These are phyloP conservation scores for Pythium myriotylum DNA, from an alignment of 352 stramenopile species.

Conservation along the genomic window DNA sequence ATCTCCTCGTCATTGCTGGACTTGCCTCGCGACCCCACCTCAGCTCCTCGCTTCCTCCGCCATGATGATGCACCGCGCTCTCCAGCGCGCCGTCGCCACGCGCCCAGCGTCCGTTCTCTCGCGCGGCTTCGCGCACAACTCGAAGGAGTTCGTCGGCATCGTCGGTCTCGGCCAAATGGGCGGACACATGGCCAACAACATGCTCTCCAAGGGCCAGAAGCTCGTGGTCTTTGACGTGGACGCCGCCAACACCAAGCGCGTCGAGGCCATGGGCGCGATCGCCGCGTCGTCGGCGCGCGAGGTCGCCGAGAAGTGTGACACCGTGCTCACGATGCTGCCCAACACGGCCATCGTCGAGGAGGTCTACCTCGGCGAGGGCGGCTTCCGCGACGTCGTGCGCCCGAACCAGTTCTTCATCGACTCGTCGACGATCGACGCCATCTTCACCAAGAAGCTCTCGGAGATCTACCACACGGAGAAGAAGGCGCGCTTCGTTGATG, in stretches of 20 bases:
- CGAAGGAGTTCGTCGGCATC: conserved; percentile 75
- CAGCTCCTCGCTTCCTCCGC: neutral
- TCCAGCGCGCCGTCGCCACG: conserved; percentile 5
- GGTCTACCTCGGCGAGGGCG: conserved; percentile 65
- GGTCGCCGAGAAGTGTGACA: conserved; percentile 76
- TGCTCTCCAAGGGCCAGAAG: conserved; percentile 78
- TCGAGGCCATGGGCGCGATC: conserved; percentile 56
- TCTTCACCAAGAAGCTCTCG: conserved; percentile 89
- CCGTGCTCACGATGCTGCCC: conserved; percentile 96
- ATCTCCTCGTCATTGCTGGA: conserved; percentile 11
- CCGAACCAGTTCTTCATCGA: conserved; percentile 92
- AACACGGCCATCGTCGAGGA: conserved; percentile 87
- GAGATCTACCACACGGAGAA: conserved; percentile 51
- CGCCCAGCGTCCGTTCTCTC: conserved; percentile 7
- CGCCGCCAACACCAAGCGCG: conserved; percentile 45
- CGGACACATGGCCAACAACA: conserved; percentile 92
- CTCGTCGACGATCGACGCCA: conserved; percentile 95
- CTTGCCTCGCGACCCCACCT: conserved; percentile 6
- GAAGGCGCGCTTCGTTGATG: conserved; percentile 89
- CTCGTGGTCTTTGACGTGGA: conserved; percentile 84
- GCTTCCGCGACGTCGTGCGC: conserved; percentile 70
- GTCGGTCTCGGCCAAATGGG: conserved; percentile 96
- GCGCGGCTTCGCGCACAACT: conserved; percentile 22
- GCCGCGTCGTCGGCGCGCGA: conserved; percentile 62
- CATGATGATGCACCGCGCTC: conserved; percentile 22